Percentiles rank a stretch among this genome's conserved stretches.
phyloP scores from a whole-genome alignment of 2,329 filamentous ascomycete species.

The Neofusicoccum parvum region DNA sequence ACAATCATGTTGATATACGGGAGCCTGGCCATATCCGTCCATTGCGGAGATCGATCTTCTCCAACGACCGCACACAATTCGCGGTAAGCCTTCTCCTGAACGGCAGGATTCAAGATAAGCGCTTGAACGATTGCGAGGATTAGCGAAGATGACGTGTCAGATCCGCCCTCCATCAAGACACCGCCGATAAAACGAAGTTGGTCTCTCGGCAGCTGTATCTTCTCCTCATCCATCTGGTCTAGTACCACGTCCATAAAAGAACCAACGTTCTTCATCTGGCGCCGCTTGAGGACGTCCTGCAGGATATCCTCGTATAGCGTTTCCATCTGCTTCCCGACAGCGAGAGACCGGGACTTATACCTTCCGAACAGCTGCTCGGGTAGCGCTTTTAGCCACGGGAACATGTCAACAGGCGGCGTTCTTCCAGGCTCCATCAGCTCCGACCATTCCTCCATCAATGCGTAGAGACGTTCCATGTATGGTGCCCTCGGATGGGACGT shows the following conservation, averaged over 20 bases:
- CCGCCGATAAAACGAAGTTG: conserved; percentile 43
- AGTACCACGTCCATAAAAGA: conserved; percentile 33
- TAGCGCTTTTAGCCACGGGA: conserved; percentile 30
- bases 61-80: not conserved
- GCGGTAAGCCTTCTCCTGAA: conserved; percentile 7
- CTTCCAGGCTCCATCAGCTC: conserved; percentile 48
- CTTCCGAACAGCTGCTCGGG: not conserved
- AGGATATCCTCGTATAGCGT: not conserved
- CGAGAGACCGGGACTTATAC: not conserved
- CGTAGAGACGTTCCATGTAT: conserved; percentile 45
- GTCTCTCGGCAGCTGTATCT: conserved; percentile 19
- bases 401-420: conserved; percentile 53
- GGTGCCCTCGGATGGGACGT: conserved; percentile 18
- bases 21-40: conserved; percentile 1
- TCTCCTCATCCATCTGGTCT: conserved; percentile 22
- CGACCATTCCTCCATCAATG: conserved; percentile 46
- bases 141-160: conserved; percentile 37
- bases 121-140: conserved; percentile 9
- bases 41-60: not conserved
- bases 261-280: conserved; percentile 22
- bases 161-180: conserved; percentile 39
- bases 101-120: not conserved
- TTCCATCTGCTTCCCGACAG: not conserved
- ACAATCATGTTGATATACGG: conserved; percentile 24
- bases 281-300: not conserved